A percentile compares a stretch with the other conserved stretches of the same genome.
Evolutionary conservation across 441 rosid genomes (phyloP).

Genomic region (Erodium texanum): DNA sequence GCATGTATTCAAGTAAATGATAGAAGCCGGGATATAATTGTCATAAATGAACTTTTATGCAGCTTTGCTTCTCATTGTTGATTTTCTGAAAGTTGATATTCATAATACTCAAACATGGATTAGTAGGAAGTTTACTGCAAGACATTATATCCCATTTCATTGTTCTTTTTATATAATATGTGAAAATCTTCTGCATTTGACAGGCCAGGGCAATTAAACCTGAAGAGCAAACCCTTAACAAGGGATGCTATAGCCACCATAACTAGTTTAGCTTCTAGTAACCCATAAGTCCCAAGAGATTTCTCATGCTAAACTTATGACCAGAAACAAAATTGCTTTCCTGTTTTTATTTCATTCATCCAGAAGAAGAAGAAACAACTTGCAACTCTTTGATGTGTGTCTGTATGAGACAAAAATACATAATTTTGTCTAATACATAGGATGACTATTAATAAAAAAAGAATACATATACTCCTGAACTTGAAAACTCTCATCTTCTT

Average conservation of each 20-base stretch:
- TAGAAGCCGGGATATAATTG: neutral
- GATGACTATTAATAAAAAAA: too few relatives aligned
- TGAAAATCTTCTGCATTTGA: neutral
- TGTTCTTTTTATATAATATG: neutral
- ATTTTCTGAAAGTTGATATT: neutral
- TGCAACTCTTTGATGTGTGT: too few relatives aligned
- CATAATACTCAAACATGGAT: neutral
- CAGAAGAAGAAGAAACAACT: too few relatives aligned
- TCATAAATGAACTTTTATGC: neutral
- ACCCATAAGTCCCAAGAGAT: neutral
- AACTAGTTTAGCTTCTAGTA: neutral
- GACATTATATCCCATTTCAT: neutral
- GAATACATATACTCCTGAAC: too few relatives aligned
- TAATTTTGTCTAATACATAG: too few relatives aligned
- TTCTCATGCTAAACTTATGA: neutral
- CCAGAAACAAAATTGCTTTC: neutral
- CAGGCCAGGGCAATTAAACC: neutral
- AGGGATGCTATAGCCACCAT: neutral
- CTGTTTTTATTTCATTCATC: too few relatives aligned
- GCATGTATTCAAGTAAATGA: neutral
- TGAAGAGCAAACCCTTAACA: neutral
- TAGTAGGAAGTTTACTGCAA: neutral
- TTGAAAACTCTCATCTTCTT: too few relatives aligned
- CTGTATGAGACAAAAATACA: too few relatives aligned
- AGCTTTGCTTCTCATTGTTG: neutral